Evolutionary conservation across 441 rosid species (phyloP).

Genomic region (Viola pubescens): DNA sequence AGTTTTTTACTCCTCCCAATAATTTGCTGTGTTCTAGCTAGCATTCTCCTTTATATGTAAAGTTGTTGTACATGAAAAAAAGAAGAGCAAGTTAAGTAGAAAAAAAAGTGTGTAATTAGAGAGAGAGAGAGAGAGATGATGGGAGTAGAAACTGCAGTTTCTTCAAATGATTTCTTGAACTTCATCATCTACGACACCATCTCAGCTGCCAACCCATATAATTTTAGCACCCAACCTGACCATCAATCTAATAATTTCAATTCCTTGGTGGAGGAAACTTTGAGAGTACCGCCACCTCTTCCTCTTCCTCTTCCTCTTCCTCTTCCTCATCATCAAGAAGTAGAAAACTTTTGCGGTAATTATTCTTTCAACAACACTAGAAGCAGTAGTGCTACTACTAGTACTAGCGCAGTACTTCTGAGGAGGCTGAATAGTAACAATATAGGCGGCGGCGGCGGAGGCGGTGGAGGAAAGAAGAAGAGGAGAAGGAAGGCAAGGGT

Average conservation of each 20-base stretch:
- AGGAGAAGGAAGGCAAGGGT: slow-evolving; percentile 64
- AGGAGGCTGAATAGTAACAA: no score
- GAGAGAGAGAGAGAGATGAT: slow-evolving; percentile 21
- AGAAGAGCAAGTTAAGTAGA: background rate
- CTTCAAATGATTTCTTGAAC: slow-evolving; percentile 57
- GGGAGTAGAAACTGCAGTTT: slow-evolving; percentile 53
- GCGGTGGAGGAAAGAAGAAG: slow-evolving; percentile 37
- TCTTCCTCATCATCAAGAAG: slow-evolving; percentile 6
- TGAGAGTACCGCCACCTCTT: background rate
- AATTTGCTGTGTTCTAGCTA: no score
- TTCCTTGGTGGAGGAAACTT: slow-evolving; percentile 15
- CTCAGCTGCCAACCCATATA: slow-evolving; percentile 37
- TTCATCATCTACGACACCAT: slow-evolving; percentile 52
- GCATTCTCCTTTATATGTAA: background rate
- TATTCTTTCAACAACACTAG: no score
- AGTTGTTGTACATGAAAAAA: no score
- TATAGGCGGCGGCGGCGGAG: no score
- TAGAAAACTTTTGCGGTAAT: no score
- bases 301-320: no score
- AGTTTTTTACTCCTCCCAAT: no score
- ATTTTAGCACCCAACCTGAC: slow-evolving; percentile 23
- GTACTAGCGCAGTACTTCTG: no score
- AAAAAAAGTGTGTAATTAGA: background rate
- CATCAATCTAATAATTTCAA: slow-evolving; percentile 21
- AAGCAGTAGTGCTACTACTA: no score